Evolutionary conservation across 192 early-diverging fungal species (phyloP), one percentile per base, ranked within the genome.

Genomic region (Coemansia sp.): DNA sequence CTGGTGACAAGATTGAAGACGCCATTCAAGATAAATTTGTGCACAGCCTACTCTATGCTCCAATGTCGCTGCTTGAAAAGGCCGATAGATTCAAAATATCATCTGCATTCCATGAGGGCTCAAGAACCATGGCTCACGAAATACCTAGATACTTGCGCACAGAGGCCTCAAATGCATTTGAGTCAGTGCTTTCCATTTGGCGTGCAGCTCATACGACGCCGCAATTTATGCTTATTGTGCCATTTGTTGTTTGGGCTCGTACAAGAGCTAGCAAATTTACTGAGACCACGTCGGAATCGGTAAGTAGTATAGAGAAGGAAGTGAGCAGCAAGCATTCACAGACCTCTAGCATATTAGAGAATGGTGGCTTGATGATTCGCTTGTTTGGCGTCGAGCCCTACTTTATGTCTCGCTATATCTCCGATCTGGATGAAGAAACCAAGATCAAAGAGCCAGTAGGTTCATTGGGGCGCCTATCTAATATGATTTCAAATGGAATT

Each of bases 301-400:
- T 70, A 3, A 2, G 11, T 11, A 52, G 34, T 10, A 66, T 72
- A 6, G 7, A 56, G 5, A 53, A 55, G 6, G 20, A 52, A 1
- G 26, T 31, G 13, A 14, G 35, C 3, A 35, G 71, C 12, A 65
- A 8, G 9, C 41, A 65, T 39, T 62, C 38, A 11, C 52, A 56
- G 0, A 65, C 64, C 0, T 33, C 41, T 7, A 48, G 67, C 47
- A 70, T 73, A 12, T 66, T 79, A 20, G 45, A 42, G 0, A 91
- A 88, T n/a, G 92, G 93, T 0, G 70, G 88, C 18, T 77, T 84
- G 0, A 85, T 85, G 41, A 87, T 95, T 43, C 86, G 92, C 53
- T 76, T 91, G 0, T 92, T 87, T 68, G 70, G 75, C 18, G 84
- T 72, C 3, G 83, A 85, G 38, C 20, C 80, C 21, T 76, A 78